Evolutionary conservation across 495 filamentous ascomycete species (phyloP).

Genomic region (Friedmanniomyces endolithicus): DNA sequence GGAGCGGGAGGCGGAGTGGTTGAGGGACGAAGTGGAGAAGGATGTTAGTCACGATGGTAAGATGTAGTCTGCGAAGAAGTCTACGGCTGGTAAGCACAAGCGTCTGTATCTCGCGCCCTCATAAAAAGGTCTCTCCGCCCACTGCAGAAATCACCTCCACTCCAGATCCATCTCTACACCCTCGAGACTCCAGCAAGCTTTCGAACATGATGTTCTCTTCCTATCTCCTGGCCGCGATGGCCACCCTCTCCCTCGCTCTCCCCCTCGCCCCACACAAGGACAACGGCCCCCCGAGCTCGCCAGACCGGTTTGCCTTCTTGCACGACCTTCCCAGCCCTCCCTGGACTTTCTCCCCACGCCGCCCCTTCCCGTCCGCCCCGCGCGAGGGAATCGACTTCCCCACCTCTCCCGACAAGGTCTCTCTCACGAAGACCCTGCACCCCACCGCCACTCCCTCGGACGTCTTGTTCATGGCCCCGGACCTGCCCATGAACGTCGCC

Average conservation of each 20-base stretch:
- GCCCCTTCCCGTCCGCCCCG: too few species aligned
- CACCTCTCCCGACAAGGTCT: too few species aligned
- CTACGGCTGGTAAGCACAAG: neutral
- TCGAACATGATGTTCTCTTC: too few species aligned
- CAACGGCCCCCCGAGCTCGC: too few species aligned
- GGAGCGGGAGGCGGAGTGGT: constrained; percentile 59
- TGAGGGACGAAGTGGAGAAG: constrained; percentile 44
- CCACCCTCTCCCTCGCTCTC: neutral
- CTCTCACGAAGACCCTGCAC: neutral
- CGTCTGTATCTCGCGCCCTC: neutral
- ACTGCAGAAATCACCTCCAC: neutral
- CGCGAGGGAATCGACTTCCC: too few species aligned
- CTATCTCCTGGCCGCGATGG: neutral
- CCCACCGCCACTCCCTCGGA: neutral
- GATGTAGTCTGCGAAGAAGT: neutral
- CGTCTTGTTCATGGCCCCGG: neutral
- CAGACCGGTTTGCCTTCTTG: too few species aligned
- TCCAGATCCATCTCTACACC: too few species aligned
- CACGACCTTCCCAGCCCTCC: too few species aligned
- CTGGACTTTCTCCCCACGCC: too few species aligned
- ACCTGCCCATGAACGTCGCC: neutral
- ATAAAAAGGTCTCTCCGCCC: neutral
- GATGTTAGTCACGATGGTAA: constrained; percentile 17
- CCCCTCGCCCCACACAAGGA: neutral
- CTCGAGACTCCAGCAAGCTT: too few species aligned